Evolutionary conservation across 202 grass and related monocot genomes (phyloP).

Genomic region (Alloteropsis angusta): DNA sequence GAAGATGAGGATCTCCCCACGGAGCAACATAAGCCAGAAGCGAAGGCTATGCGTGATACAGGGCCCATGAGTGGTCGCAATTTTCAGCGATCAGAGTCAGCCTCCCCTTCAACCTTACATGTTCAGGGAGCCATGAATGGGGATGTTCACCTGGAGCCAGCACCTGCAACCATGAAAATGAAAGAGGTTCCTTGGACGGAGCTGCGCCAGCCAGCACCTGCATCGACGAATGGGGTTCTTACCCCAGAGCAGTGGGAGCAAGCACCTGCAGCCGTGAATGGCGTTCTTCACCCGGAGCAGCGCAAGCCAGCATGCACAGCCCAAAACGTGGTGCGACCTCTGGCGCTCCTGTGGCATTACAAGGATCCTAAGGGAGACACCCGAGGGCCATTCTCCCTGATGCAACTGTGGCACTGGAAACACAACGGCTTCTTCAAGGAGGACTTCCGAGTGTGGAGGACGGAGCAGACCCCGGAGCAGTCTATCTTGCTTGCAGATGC

Average conservation of each 20-base stretch:
- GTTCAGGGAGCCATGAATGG: background rate
- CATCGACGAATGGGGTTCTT: background rate
- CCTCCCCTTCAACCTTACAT: background rate
- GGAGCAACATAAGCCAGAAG: background rate
- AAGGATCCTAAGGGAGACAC: conserved; percentile 29
- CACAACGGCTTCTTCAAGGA: conserved; percentile 32
- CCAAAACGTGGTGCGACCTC: background rate
- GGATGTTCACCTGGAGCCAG: background rate
- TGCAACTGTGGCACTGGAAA: conserved; percentile 23
- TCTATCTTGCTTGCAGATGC: conserved; percentile 44
- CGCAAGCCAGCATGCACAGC: background rate
- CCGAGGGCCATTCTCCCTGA: conserved; percentile 53
- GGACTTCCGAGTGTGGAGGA: conserved; percentile 53
- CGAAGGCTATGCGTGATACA: background rate
- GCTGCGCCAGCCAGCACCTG: background rate
- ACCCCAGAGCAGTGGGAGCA: background rate
- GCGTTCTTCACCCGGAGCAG: background rate
- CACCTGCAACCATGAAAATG: background rate
- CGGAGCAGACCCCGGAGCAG: conserved; percentile 21
- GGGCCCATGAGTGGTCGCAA: background rate
- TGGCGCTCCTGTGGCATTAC: conserved; percentile 40
- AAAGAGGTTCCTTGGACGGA: background rate
- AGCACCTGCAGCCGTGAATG: background rate
- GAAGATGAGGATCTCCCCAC: conserved; percentile 14
- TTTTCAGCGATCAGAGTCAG: background rate